Percentiles rank a stretch among this genome's conserved stretches.
Conservation (phyloP, 2,329 filamentous ascomycete species). For the Colletotrichum trifolii region DNA sequence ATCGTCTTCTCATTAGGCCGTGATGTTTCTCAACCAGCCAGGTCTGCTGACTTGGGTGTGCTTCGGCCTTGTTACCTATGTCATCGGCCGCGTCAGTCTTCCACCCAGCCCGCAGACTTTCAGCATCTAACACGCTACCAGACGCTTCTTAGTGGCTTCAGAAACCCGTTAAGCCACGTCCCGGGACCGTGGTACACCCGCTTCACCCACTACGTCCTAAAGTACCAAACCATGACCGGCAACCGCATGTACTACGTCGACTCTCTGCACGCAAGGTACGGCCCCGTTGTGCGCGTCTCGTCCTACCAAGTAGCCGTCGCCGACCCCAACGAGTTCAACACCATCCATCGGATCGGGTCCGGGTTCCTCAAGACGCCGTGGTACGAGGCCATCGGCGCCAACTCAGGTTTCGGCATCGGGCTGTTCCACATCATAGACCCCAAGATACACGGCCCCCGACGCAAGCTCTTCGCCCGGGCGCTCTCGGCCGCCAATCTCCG, state of each 20-base stretch:
- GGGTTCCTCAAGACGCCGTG: conserved; percentile 15
- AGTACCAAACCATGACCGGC: conserved; percentile 42
- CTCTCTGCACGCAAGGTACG: conserved; percentile 61
- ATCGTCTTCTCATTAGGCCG: no score
- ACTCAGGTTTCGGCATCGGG: neutral
- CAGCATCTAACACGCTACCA: no score
- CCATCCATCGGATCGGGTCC: conserved; percentile 5
- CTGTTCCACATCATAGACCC: conserved; percentile 9
- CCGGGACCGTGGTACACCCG: conserved; percentile 16
- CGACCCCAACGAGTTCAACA: neutral
- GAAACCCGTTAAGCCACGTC: neutral
- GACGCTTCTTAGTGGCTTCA: no score
- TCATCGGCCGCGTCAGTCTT: no score
- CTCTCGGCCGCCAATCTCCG: conserved; percentile 51
- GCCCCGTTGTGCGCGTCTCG: conserved; percentile 40
- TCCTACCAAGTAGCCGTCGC: conserved; percentile 14
- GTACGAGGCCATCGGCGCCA: neutral
- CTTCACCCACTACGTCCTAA: conserved; percentile 13
- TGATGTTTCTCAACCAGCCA: no score
- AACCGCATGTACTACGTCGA: conserved; percentile 61
- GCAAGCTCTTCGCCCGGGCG: conserved; percentile 54
- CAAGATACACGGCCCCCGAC: conserved; percentile 22
- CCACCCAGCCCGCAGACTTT: no score
- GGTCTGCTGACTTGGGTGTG: no score
- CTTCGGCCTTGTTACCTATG: no score